A percentile compares a stretch with the other conserved stretches of the same genome.
Evolutionary conservation across 306 rosid genomes (phyloP).

Genomic region (Bauhinia variegata): DNA sequence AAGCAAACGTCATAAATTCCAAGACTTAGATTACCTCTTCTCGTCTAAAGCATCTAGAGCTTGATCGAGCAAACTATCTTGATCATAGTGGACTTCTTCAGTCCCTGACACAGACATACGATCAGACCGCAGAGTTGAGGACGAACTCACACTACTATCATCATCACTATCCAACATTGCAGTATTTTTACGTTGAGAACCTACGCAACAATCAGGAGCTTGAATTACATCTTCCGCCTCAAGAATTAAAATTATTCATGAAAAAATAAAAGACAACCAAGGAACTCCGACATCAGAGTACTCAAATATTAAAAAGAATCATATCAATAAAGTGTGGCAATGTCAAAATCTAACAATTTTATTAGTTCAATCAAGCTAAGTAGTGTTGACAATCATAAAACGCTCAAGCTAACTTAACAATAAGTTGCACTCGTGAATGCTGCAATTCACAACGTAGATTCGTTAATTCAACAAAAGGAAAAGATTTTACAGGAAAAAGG

Average conservation of each 20-base stretch:
- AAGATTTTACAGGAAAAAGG: neutral
- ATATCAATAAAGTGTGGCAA: neutral
- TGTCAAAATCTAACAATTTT: neutral
- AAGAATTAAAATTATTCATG: neutral
- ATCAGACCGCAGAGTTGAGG: constrained; percentile 77
- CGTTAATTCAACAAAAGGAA: neutral
- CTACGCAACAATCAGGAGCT: constrained; percentile 37
- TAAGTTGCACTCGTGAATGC: constrained; percentile 9
- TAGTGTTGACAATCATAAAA: neutral
- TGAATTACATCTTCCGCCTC: neutral
- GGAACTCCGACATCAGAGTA: neutral
- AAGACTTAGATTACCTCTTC: constrained; percentile 65
- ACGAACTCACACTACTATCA: constrained; percentile 83
- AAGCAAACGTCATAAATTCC: neutral
- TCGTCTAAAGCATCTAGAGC: constrained; percentile 84
- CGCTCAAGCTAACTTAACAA: neutral
- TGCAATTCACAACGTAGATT: constrained; percentile 6
- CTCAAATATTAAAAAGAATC: neutral
- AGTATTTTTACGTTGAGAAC: constrained; percentile 77
- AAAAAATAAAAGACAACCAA: neutral
- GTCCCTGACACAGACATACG: constrained; percentile 51
- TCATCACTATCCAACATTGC: constrained; percentile 74
- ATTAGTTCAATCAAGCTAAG: constrained; percentile 1
- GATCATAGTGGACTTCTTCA: constrained; percentile 67
- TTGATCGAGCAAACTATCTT: constrained; percentile 76